These are phyloP conservation scores for Malassezia japonica DNA, from an alignment of 1,284 basidiomycete genomes.

Conservation along the genomic window DNA sequence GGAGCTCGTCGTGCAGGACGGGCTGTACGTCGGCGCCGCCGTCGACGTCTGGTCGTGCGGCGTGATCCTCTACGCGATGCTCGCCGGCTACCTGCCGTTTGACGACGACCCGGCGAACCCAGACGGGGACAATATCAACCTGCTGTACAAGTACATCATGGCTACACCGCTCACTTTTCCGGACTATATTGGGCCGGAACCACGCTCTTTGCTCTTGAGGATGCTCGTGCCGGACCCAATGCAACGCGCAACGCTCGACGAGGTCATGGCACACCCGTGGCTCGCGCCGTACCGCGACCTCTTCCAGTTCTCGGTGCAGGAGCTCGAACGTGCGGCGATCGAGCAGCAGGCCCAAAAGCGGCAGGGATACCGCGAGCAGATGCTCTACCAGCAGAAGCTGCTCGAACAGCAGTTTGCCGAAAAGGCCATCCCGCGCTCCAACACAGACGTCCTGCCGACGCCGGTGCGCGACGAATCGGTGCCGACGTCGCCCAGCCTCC, in stretches of 20 bases:
- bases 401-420: slow-evolving; percentile 36
- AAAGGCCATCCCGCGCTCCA: neutral
- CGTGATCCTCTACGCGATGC: slow-evolving; percentile 98
- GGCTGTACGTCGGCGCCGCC: slow-evolving; percentile 92
- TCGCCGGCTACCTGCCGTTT: slow-evolving; percentile 97
- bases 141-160: slow-evolving; percentile 98
- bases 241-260: slow-evolving; percentile 33
- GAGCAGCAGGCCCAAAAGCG: slow-evolving; percentile 48
- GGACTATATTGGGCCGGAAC: slow-evolving; percentile 45
- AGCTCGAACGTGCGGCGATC: slow-evolving; percentile 44
- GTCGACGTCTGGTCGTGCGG: slow-evolving; percentile 99
- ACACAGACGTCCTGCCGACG: neutral
- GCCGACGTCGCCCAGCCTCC: neutral
- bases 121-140: slow-evolving; percentile 97
- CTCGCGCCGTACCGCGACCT: slow-evolving; percentile 45
- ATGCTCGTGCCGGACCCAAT: slow-evolving; percentile 47
- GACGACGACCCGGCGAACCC: slow-evolving; percentile 98
- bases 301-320: slow-evolving; percentile 46
- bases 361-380: slow-evolving; percentile 46
- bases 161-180: slow-evolving; percentile 46
- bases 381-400: slow-evolving; percentile 42
- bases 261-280: slow-evolving; percentile 47
- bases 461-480: neutral
- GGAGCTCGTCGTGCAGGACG: slow-evolving; percentile 96
- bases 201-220: slow-evolving; percentile 38